Conservation (phyloP, 2,329 filamentous ascomycete genomes). For the Colletotrichum costaricense region DNA sequence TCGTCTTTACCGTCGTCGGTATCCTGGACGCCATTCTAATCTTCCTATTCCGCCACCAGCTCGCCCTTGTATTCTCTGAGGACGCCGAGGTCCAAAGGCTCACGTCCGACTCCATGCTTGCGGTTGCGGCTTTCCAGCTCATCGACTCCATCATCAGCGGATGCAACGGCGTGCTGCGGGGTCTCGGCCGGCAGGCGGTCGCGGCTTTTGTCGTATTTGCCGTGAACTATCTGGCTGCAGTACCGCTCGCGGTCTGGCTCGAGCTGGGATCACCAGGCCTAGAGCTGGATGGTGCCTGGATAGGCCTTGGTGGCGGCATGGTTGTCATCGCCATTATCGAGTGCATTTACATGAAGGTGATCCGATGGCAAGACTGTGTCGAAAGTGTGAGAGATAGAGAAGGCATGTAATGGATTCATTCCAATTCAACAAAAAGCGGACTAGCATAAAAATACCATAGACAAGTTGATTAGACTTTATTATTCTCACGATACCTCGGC, state of each 20-base stretch:
- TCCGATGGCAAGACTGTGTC: conserved; percentile 45
- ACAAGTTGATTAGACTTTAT: not conserved
- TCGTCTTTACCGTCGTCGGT: conserved; percentile 47
- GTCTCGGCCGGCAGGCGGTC: conserved; percentile 50
- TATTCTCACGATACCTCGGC: not conserved
- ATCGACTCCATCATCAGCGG: conserved; percentile 49
- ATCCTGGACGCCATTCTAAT: conserved; percentile 46
- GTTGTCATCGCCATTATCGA: conserved; percentile 45
- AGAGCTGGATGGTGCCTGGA: conserved; percentile 48
- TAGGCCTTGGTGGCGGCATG: conserved; percentile 48
- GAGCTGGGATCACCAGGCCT: conserved; percentile 46
- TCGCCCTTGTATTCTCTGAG: conserved; percentile 46
- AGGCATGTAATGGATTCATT: conserved; percentile 23
- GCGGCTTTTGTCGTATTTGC: conserved; percentile 49
- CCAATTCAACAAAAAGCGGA: not conserved
- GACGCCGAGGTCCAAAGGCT: conserved; percentile 44
- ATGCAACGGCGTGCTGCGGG: conserved; percentile 52
- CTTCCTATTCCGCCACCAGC: conserved; percentile 43
- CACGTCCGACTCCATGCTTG: conserved; percentile 44
- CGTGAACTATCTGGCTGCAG: conserved; percentile 51
- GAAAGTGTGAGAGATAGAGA: conserved; percentile 44
- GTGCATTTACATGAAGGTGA: conserved; percentile 45
- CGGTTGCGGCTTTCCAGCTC: conserved; percentile 47
- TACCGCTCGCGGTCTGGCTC: conserved; percentile 52
- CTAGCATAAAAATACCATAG: conserved; percentile 4